Conservation (phyloP, 2,329 filamentous ascomycete species). For the Phaeosphaeriaceae sp. region DNA sequence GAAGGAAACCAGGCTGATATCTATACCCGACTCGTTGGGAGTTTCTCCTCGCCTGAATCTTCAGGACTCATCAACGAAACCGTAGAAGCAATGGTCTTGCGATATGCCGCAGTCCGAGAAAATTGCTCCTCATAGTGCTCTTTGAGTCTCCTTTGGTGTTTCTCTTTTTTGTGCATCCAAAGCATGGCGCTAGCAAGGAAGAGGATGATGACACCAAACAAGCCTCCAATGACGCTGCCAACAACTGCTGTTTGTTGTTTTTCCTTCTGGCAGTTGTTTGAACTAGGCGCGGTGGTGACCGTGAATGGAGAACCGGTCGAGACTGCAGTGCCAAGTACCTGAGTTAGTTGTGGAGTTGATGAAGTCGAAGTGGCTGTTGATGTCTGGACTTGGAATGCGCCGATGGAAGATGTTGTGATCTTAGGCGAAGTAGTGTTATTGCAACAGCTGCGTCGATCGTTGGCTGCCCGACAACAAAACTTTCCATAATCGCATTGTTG, state of each 20-base stretch:
- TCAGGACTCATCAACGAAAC: slow-evolving; percentile 12
- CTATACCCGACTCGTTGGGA: slow-evolving; percentile 1
- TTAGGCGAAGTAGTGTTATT: slow-evolving; percentile 31
- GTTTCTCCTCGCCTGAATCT: slow-evolving; percentile 7
- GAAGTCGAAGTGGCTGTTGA: slow-evolving; percentile 7
- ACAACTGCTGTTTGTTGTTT: slow-evolving; percentile 30
- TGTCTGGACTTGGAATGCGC: slow-evolving; percentile 25
- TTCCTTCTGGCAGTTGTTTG: slow-evolving; percentile 20
- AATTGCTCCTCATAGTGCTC: slow-evolving; percentile 45
- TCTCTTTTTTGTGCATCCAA: slow-evolving; percentile 39
- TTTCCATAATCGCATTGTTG: slow-evolving; percentile 43
- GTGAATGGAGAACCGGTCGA: slow-evolving; percentile 15
- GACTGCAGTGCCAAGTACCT: slow-evolving; percentile 12
- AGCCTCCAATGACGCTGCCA: slow-evolving; percentile 31
- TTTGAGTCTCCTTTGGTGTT: slow-evolving; percentile 39
- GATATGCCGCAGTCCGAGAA: slow-evolving; percentile 32
- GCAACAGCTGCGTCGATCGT: slow-evolving; percentile 38
- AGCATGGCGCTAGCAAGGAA: slow-evolving; percentile 18
- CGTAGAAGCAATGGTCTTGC: slow-evolving; percentile 26
- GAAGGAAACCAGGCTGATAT: too few relatives aligned
- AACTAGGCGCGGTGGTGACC: slow-evolving; percentile 6
- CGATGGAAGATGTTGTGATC: slow-evolving; percentile 29
- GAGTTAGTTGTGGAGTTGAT: slow-evolving; percentile 9
- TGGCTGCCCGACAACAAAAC: slow-evolving; percentile 42
- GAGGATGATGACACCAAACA: slow-evolving; percentile 30